Evolutionary conservation across 1,139 yeast genomes (phyloP).

Genomic region (Chernovozyma aurita): DNA sequence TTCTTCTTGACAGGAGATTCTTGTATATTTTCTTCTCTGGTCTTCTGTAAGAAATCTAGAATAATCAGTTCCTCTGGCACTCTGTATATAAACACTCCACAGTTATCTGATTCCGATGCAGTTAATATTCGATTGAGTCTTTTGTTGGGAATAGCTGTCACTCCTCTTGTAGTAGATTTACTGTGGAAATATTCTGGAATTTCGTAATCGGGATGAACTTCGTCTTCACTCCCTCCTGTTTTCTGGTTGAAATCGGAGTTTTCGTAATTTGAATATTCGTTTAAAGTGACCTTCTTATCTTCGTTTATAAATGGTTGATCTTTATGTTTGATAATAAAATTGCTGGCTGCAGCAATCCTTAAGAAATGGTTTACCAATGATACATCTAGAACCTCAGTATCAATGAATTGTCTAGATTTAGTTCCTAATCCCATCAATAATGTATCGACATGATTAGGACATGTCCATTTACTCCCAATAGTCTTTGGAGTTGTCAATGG

Average conservation of each 20-base stretch:
- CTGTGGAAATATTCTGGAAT: constrained; percentile 43
- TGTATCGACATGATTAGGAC: constrained; percentile 81
- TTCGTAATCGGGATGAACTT: constrained; percentile 23
- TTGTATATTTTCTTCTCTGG: constrained; percentile 27
- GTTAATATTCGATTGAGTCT: constrained; percentile 34
- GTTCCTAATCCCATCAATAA: constrained; percentile 29
- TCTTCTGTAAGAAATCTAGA: constrained; percentile 64
- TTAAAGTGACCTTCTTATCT: constrained; percentile 18
- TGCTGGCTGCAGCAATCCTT: constrained; percentile 39
- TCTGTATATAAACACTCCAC: constrained; percentile 51
- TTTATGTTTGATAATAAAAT: constrained; percentile 64
- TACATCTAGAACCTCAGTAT: constrained; percentile 52
- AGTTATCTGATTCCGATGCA: constrained; percentile 24
- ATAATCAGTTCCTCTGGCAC: constrained; percentile 71
- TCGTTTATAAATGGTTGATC: constrained; percentile 52
- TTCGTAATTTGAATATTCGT: constrained; percentile 30
- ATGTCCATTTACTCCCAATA: constrained; percentile 83
- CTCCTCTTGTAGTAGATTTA: constrained; percentile 33
- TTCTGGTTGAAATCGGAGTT: constrained; percentile 21
- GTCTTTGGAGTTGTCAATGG: constrained; percentile 76
- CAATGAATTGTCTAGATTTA: constrained; percentile 47
- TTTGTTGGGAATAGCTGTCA: constrained; percentile 40
- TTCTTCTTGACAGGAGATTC: constrained; percentile 18
- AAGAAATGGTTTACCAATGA: constrained; percentile 34
- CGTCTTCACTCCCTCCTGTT: constrained; percentile 12